Conservation (phyloP, 441 rosid genomes). For the Adansonia madagascariensis region DNA sequence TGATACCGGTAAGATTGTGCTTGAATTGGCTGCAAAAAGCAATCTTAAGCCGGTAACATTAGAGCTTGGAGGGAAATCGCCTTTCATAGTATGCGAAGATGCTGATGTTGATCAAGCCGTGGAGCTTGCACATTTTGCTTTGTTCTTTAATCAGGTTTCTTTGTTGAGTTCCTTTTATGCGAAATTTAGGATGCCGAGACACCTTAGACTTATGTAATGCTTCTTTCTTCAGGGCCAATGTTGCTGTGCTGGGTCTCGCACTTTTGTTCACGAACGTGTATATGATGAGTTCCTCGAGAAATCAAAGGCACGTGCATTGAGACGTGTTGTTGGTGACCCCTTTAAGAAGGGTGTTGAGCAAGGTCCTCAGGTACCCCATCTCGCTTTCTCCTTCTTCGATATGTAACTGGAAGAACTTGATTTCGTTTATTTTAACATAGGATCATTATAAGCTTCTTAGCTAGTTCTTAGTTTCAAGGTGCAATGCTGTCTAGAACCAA, state of each 20-base stretch:
- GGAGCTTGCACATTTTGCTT: constrained; percentile 70
- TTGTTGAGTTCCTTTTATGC: background rate
- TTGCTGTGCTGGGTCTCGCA: constrained; percentile 80
- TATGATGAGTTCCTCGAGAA: constrained; percentile 76
- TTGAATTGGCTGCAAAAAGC: constrained; percentile 66
- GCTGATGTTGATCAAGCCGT: constrained; percentile 67
- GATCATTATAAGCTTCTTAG: background rate
- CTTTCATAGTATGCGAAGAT: constrained; percentile 70
- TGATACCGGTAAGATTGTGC: constrained; percentile 58
- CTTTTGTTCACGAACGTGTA: constrained; percentile 66
- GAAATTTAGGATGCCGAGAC: background rate
- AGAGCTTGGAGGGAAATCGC: constrained; percentile 82
- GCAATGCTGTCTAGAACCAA: background rate
- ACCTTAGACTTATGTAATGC: background rate
- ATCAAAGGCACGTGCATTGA: constrained; percentile 63
- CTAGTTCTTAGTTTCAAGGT: background rate
- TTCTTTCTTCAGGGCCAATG: constrained; percentile 64
- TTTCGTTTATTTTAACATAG: background rate
- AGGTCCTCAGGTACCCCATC: constrained; percentile 66
- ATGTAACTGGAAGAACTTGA: background rate
- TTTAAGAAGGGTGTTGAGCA: constrained; percentile 67
- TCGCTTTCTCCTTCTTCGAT: background rate
- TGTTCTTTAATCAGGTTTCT: constrained; percentile 70
- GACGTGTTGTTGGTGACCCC: constrained; percentile 72
- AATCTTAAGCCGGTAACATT: constrained; percentile 70